These are phyloP conservation scores for Reticulascus tulasneorum DNA, from an alignment of 2,329 filamentous ascomycete genomes.

Conservation along the genomic window DNA sequence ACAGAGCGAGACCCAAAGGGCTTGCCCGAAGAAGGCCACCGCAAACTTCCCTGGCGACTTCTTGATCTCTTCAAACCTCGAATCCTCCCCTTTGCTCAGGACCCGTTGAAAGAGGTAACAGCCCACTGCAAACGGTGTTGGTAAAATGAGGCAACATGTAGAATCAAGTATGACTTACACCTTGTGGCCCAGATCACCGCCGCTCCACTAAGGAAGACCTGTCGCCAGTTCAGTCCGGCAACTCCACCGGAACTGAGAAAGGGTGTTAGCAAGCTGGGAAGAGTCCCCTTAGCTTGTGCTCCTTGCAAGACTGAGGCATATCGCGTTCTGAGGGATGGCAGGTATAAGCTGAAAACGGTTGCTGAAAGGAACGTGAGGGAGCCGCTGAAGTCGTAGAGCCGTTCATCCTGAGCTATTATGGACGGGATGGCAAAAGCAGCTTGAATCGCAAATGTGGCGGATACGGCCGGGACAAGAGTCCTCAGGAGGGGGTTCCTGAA, in stretches of 20 bases:
- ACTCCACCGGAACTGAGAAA: conserved; percentile 37
- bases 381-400: conserved; percentile 66
- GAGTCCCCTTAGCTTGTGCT: conserved; percentile 31
- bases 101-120: conserved; percentile 61
- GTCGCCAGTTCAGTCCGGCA: conserved; percentile 56
- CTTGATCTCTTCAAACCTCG: conserved; percentile 40
- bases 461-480: conserved; percentile 57
- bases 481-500: conserved; percentile 60
- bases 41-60: conserved; percentile 29
- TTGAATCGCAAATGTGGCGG: conserved; percentile 61
- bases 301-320: conserved; percentile 33
- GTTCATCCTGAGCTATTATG: conserved; percentile 55
- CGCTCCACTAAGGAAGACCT: conserved; percentile 34
- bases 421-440: conserved; percentile 59
- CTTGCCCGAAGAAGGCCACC: conserved; percentile 48
- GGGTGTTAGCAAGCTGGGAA: conserved; percentile 42
- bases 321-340: conserved; percentile 55
- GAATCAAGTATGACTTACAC: conserved; percentile 36
- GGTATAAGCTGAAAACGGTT: conserved; percentile 56
- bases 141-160: too few species aligned
- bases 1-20: conserved; percentile 65
- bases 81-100: conserved; percentile 54
- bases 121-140: conserved; percentile 50
- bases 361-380: conserved; percentile 64
- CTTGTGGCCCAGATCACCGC: conserved; percentile 56